Conservation (phyloP, 2,329 filamentous ascomycete species). For the Aspergillus oerlinghausenensis region DNA sequence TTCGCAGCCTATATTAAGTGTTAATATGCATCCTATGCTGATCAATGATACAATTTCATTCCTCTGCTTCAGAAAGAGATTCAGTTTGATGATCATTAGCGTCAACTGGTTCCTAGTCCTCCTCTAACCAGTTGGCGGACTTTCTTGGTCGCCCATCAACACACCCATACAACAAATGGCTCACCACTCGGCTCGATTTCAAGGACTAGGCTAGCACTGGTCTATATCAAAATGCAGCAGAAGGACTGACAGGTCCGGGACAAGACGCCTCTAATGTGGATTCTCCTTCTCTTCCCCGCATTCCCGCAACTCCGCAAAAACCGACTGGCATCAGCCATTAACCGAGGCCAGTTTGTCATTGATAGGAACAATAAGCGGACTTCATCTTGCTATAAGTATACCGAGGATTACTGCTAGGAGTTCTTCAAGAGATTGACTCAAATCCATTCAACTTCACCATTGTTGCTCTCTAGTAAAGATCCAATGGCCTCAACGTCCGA, state of each 20-base stretch:
- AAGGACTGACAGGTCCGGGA: not conserved
- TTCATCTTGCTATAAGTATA: not conserved
- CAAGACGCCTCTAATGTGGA: not conserved
- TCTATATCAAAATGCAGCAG: not conserved
- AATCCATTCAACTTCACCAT: not conserved
- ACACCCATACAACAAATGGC: not conserved
- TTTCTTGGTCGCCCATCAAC: too few species aligned
- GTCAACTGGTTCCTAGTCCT: not conserved
- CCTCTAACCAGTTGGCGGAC: not conserved
- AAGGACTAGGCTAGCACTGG: too few species aligned
- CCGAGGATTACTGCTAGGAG: not conserved
- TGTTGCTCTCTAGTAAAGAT: not conserved
- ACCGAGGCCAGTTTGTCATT: not conserved
- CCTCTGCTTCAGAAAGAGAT: too few species aligned
- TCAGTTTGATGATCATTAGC: not conserved
- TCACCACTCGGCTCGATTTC: not conserved
- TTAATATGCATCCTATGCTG: not conserved
- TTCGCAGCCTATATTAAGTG: not conserved
- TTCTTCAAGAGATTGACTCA: not conserved
- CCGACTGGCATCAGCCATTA: not conserved
- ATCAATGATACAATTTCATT: not conserved
- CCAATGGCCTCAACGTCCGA: conserved; percentile 13
- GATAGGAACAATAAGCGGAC: not conserved
- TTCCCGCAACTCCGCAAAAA: not conserved
- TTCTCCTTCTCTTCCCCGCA: not conserved